Evolutionary conservation across 345 rosid species (phyloP).

Genomic region (Mercurialis annua): DNA sequence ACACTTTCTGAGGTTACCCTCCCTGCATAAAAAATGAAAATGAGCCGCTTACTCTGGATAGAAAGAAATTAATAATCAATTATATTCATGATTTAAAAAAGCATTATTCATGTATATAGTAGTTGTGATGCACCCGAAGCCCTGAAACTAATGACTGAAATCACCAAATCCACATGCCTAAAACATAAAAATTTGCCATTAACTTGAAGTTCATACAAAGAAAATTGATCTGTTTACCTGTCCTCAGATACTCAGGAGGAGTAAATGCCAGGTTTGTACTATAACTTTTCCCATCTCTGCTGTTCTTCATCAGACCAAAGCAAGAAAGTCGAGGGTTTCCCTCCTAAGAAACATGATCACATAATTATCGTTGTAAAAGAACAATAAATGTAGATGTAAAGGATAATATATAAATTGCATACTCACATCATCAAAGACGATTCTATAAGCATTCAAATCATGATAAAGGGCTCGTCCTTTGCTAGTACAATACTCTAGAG

Average conservation of each 20-base stretch:
- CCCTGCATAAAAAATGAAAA: constrained; percentile 43
- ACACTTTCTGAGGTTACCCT: constrained; percentile 88
- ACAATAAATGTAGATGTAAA: background rate
- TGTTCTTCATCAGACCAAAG: constrained; percentile 97
- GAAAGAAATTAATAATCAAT: background rate
- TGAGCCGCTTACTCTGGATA: background rate
- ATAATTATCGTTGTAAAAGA: background rate
- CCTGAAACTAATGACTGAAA: background rate
- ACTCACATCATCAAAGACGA: constrained; percentile 86
- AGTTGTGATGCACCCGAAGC: background rate
- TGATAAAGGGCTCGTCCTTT: constrained; percentile 85
- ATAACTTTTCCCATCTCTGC: constrained; percentile 88
- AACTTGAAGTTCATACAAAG: background rate
- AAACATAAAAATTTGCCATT: background rate
- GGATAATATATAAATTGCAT: constrained; percentile 3
- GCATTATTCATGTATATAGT: constrained; percentile 4
- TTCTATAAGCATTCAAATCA: constrained; percentile 90
- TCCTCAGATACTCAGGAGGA: constrained; percentile 88
- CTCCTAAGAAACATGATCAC: constrained; percentile 40
- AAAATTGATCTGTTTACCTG: constrained; percentile 39
- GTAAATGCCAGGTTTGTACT: constrained; percentile 88
- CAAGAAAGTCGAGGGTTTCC: constrained; percentile 90
- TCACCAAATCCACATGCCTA: background rate
- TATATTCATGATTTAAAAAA: background rate
- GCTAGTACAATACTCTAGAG: constrained; percentile 85